Evolutionary conservation across 345 rosid species (phyloP), one percentile per base, ranked within the genome.

Genomic region (Syzygium aromaticum): DNA sequence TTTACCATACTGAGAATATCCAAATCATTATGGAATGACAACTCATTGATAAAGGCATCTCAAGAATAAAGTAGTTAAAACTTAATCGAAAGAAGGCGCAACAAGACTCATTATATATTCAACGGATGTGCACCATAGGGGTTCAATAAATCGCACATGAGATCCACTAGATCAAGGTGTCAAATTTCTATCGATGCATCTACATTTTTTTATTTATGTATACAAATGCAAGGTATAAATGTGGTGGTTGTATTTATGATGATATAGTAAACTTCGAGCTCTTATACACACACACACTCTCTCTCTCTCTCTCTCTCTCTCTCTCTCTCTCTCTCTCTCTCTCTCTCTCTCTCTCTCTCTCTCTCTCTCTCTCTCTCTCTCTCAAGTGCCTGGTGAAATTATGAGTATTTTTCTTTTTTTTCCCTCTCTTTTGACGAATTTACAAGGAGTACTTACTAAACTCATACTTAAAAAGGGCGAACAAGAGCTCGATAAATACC

Each of bases 151-250:
- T 27, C 0, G 30, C 30, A 59, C 67, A 5, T 59, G 30, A 59
- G 30, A 59, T 27, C 27, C 30, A 59, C 33, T 59, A n/a, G 7
- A 59, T 59, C 27, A 27, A 25, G 27, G 27, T n/a, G 16, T 52
- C 53, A 13, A 52, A 52, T 15, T 52, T 52, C 17, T 13, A 4
- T 52, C 17, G 4, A 14, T 52, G 67, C 30, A 59, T 59, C 30
- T 27, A 25, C 28, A 25, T 11, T 57, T 4, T 57, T 5, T 4
- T 5, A 16, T 0, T 0, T 2, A 22, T 11, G 3, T 11, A 3
- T 11, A 4, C 12, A 56, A 59, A 59, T 27, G 64, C 64, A 59
- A 59, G 30, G 64, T 61, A 61, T 61, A n/a, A 61, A 27, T 61
- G 12, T 61, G 11, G 67, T 12, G 2, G 33, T 61, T 61, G 67